Conservation (phyloP, 1,139 yeast genomes). For the Debaryomycetaceae sp. region DNA sequence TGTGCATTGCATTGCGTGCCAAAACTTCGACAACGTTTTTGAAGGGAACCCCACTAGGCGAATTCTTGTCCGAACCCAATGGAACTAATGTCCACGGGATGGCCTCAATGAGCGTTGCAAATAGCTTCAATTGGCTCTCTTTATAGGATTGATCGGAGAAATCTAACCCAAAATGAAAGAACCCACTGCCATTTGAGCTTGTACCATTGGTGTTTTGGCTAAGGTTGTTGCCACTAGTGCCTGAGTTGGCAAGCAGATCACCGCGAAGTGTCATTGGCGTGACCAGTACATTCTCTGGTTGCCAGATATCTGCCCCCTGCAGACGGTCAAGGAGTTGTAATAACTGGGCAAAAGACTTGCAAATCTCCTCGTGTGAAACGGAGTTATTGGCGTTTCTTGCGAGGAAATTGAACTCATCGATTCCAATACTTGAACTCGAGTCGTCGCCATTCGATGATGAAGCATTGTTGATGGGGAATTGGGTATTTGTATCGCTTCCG, state of each 20-base stretch:
- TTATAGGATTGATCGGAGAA: slow-evolving; percentile 28
- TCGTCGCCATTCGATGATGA: background rate
- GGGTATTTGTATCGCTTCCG: slow-evolving; percentile 2
- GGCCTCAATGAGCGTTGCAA: slow-evolving; percentile 65
- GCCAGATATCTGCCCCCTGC: slow-evolving; percentile 46
- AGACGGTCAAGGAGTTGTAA: slow-evolving; percentile 57
- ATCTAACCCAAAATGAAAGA: slow-evolving; percentile 55
- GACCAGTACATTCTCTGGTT: slow-evolving; percentile 16
- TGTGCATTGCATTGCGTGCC: slow-evolving; percentile 72
- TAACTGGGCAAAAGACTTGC: slow-evolving; percentile 56
- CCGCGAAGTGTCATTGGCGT: slow-evolving; percentile 14
- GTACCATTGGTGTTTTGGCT: too few species aligned
- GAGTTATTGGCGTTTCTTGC: slow-evolving; percentile 44
- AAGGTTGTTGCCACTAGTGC: too few species aligned
- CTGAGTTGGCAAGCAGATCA: too few species aligned
- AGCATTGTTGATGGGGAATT: background rate
- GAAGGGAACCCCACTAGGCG: slow-evolving; percentile 47
- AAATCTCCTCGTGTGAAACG: slow-evolving; percentile 70
- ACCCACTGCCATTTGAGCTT: slow-evolving; percentile 9
- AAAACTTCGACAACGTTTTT: slow-evolving; percentile 68
- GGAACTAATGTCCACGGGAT: slow-evolving; percentile 64
- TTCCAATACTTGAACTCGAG: slow-evolving; percentile 9
- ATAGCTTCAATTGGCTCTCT: slow-evolving; percentile 51
- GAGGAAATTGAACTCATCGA: slow-evolving; percentile 30
- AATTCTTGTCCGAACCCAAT: slow-evolving; percentile 19